Conservation (phyloP, 73 alveolate genomes). For the Stentor roeselii region DNA sequence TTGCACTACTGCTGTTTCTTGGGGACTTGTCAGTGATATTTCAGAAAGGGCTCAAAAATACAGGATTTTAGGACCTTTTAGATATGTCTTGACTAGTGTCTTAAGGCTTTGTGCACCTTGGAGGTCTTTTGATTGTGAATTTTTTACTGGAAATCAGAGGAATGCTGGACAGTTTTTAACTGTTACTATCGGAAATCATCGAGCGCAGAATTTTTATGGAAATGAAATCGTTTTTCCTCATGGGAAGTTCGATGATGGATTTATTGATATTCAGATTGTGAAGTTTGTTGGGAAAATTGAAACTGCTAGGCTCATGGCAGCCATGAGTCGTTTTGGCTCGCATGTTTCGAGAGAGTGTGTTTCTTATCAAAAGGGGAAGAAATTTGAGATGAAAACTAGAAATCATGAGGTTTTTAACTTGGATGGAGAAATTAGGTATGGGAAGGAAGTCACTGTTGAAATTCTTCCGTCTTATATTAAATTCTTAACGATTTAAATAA, state of each 20-base stretch:
- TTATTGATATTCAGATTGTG: neutral
- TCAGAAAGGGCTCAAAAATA: conserved; percentile 7
- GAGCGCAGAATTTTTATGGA: neutral
- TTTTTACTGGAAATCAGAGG: neutral
- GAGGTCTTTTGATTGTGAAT: neutral
- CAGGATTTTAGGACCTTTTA: conserved; percentile 7
- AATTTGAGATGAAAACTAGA: neutral
- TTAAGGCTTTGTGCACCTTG: neutral
- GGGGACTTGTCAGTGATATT: conserved; percentile 22
- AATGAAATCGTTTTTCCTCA: conserved; percentile 6
- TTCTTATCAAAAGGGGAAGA: neutral
- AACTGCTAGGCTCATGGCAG: neutral
- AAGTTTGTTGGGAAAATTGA: neutral
- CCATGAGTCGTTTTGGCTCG: neutral
- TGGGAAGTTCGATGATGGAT: neutral
- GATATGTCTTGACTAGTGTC: neutral
- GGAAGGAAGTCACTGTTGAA: neutral
- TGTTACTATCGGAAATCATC: conserved; percentile 13
- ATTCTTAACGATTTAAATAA: too few relatives aligned
- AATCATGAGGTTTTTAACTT: neutral
- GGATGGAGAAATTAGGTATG: conserved; percentile 18
- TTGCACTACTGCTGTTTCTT: conserved; percentile 20
- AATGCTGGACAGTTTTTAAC: neutral
- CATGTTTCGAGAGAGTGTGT: neutral
- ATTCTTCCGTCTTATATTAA: neutral